These are phyloP conservation scores for Secale cereale DNA, from an alignment of 176 grass and related monocot genomes.

Conservation along the genomic window DNA sequence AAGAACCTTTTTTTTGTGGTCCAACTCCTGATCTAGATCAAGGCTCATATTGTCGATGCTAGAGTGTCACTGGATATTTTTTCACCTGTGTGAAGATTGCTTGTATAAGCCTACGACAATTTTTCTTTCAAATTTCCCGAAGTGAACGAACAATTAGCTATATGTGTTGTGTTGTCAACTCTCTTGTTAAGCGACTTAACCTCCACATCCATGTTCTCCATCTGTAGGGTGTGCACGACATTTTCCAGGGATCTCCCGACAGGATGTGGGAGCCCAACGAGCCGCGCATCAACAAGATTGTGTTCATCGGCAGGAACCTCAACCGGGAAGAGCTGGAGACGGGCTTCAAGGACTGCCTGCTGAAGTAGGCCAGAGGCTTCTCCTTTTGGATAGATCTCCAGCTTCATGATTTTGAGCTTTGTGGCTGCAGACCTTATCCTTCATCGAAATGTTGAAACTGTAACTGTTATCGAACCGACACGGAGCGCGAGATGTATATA, in stretches of 20 bases:
- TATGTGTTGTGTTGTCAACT: neutral
- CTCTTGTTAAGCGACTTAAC: neutral
- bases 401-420: constrained; percentile 67
- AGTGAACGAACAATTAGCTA: neutral
- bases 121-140: neutral
- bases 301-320: constrained; percentile 93
- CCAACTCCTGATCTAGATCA: neutral
- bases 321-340: constrained; percentile 78
- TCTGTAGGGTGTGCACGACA: constrained; percentile 87
- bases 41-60: neutral
- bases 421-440: constrained; percentile 38
- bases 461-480: neutral
- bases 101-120: neutral
- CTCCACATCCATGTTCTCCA: neutral
- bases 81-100: neutral
- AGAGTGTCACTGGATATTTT: neutral
- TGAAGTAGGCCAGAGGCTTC: constrained; percentile 17
- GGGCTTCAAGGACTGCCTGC: constrained; percentile 87
- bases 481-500: neutral
- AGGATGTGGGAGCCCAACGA: constrained; percentile 80
- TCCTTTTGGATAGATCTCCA: constrained; percentile 20
- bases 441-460: neutral
- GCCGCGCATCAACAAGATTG: constrained; percentile 87
- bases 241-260: constrained; percentile 98
- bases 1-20: neutral